Base-by-base conservation (phyloP, 768 basidiomycete species). In the Paxillus involutus region DNA sequence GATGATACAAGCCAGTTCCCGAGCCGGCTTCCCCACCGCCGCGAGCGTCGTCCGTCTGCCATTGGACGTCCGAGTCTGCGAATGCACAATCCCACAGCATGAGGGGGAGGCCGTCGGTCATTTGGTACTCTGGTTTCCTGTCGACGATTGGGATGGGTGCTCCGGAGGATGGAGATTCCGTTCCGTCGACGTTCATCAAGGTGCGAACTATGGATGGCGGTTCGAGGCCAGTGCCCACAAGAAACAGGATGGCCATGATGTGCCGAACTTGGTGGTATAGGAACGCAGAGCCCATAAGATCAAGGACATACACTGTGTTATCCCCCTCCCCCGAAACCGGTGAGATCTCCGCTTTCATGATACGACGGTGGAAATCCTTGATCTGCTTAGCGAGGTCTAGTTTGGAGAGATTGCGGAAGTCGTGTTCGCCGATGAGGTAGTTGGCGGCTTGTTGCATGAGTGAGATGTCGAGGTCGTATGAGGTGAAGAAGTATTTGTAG, bases 401-500 rank as follows among this genome's bases (percentile, higher is more conserved):
- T 68, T 95, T 98, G 77, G 92, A 97, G 33, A 98, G 78, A 65
- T 98, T 98, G 14, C 95, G 84, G 64, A 97, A 98, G 73, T 98
- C 96, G 74, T 98, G 94, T 57, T 89, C 84, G 35, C 96, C 96
- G 29, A 93, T 70, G 45, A 99, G 77, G 6, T 80, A 74, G 2
- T 73, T 58, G 0, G 91, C 91, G 1, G 84, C 95, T 33, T 81
- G 77, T 56, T 79, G 81, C 94, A 98, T 98, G 44, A 75, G 78
- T 2, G 73, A 63, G 29, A 95, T 67, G 70, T 95, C 83, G 50
- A 98, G 83, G 30, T 72, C 72, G 32, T 77, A 72, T 0, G 83
- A 71, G 33, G 84, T 80, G 77, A 99, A 98, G 71, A 98, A 96
- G 73, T 98, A 99, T 66, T 96, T 98, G 84, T 99, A 98, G 68